Conservation (phyloP, 2,329 filamentous ascomycete species). For the Colletotrichum sp. region DNA sequence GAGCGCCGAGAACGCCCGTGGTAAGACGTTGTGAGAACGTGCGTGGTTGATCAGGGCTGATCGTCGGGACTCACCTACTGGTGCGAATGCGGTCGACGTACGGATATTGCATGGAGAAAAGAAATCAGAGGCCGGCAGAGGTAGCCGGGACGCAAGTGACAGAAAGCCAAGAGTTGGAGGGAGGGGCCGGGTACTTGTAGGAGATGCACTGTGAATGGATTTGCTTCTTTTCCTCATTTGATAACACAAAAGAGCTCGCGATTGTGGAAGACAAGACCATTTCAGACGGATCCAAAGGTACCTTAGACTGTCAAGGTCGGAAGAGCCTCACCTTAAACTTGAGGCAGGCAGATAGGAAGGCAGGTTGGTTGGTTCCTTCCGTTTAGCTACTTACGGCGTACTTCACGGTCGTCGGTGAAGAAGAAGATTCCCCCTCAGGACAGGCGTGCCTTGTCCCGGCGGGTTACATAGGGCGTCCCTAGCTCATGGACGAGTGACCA, state of each 20-base stretch:
- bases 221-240: background rate
- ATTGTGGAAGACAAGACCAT: background rate
- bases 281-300: background rate
- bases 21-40: background rate
- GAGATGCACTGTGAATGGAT: background rate
- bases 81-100: background rate
- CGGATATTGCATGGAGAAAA: background rate
- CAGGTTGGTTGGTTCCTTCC: background rate
- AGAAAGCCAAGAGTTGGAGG: background rate
- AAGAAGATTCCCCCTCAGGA: background rate
- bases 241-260: background rate
- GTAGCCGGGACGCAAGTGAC: background rate
- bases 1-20: background rate
- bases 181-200: background rate
- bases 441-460: background rate
- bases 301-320: background rate
- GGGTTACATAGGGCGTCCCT: background rate
- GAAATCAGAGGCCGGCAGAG: background rate
- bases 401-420: background rate
- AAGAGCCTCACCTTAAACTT: background rate
- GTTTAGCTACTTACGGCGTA: background rate
- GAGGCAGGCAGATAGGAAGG: background rate
- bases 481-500: background rate
- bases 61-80: background rate
- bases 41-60: background rate